Evolutionary conservation across 2,329 filamentous ascomycete genomes (phyloP), one percentile per base, ranked within the genome.

Genomic region (Cordyceps javanica): DNA sequence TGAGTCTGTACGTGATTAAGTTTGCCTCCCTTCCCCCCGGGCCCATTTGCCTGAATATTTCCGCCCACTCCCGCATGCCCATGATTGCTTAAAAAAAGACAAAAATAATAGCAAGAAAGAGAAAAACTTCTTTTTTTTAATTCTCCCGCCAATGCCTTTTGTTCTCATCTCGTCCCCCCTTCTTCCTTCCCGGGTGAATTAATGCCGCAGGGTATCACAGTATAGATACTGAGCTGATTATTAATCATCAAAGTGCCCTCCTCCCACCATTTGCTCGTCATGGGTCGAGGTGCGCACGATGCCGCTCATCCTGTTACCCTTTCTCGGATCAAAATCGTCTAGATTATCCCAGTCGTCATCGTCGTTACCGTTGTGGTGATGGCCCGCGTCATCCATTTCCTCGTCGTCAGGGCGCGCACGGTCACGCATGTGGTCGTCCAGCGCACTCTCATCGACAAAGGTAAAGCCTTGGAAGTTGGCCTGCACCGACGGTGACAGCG

Each of bases 391-490:
- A 58, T 82, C 77, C 82, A 86, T 85, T 25, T 85, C 79, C 61
- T 87, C 82, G 49, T 82, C 77, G 53, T 80, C 75, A 55, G 71
- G 72, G 60, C 75, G 67, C 56, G 69, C 66, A 52, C 77, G 74
- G 60, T 78, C 78, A 58, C 75, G 73, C 84, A 90, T 91, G 63
- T 94, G 87, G 62, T 93, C 90, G 54, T 97, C 92, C 57, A 99
- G 86, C 2, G 90, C 90, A 68, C 90, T 97, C 75, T 97, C 93
- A 66, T 97, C 94, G n/a, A 97, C 94, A 71, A 96, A 99, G 0
- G 94, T 99, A 73, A 99, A 99, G 34, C 94, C 94, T 68, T 94
- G 90, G 78, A 99, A 99, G 69, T 97, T 97, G 62, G 93, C 94
- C 74, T 99, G 94, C 74, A 97, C 92, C 2, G 91, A 95, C 0